Conservation (phyloP, 768 basidiomycete species). For the Mycena belliarum region DNA sequence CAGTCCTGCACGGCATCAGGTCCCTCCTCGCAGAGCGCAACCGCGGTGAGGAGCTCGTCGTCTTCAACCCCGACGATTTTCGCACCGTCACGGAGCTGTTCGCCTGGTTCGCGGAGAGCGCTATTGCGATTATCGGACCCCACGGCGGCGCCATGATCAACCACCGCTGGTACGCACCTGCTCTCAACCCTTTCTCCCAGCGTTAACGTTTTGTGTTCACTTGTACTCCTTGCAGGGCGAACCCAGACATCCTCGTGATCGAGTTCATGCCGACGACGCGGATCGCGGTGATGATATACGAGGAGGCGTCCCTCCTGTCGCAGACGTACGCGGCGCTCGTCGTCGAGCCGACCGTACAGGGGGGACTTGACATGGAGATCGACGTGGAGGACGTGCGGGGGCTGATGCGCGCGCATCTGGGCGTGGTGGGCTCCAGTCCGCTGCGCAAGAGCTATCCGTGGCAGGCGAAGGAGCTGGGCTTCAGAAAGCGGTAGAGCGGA, state of each 20-base stretch:
- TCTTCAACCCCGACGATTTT: conserved; percentile 10
- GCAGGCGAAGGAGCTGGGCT: conserved; percentile 9
- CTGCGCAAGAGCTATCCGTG: conserved; percentile 13
- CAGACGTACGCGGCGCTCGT: conserved; percentile 18
- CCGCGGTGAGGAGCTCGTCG: conserved; percentile 18
- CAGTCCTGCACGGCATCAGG: conserved; percentile 2
- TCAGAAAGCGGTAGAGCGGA: no score
- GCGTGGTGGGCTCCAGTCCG: conserved; percentile 5
- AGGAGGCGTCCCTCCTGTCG: conserved; percentile 18
- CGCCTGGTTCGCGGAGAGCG: conserved; percentile 14
- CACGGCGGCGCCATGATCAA: conserved; percentile 23
- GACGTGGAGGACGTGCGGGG: conserved; percentile 9
- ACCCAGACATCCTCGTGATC: conserved; percentile 4
- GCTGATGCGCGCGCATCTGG: conserved; percentile 8
- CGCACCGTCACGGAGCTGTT: conserved; percentile 3
- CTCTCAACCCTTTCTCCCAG: no score
- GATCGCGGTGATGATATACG: conserved; percentile 16
- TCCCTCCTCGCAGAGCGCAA: conserved; percentile 5
- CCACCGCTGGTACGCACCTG: conserved; percentile 20
- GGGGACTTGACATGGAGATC: conserved; percentile 8
- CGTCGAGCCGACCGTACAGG: neutral
- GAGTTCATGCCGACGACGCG: conserved; percentile 16
- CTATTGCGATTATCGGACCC: conserved; percentile 6
- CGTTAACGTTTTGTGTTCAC: neutral
- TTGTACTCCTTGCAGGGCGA: neutral